Evolutionary conservation across 2,329 filamentous ascomycete species (phyloP).

Genomic region (Nemania sp.): DNA sequence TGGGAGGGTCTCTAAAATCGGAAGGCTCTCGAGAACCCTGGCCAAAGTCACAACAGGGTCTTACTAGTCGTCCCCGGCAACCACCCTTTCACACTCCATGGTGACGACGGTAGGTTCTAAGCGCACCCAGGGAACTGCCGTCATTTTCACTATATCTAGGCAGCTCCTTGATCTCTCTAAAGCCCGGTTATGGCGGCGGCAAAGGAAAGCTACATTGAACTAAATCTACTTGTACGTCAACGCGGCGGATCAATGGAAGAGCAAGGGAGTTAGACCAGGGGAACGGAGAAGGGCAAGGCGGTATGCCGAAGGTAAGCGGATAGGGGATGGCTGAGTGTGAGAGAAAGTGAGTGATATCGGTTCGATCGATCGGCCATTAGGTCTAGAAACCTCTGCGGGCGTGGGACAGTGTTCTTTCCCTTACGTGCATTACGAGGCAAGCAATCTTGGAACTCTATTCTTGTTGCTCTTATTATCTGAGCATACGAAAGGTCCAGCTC

Average conservation of each 20-base stretch:
- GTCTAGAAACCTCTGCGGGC: not conserved
- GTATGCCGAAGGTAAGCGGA: not conserved
- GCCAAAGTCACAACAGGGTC: not conserved
- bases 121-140: too few relatives aligned
- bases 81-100: too few relatives aligned
- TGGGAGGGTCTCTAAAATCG: not conserved
- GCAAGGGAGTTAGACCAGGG: not conserved
- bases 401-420: slow-evolving; percentile 26
- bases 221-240: not conserved
- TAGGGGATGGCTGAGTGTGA: not conserved
- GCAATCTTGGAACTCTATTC: not conserved
- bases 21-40: not conserved
- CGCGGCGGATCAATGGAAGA: not conserved
- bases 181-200: too few relatives aligned
- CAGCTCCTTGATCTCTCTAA: too few relatives aligned
- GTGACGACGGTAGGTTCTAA: too few relatives aligned
- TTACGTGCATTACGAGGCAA: slow-evolving; percentile 11
- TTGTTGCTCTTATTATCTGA: not conserved
- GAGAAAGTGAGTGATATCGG: not conserved
- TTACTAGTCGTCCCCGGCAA: too few relatives aligned
- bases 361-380: not conserved
- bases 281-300: not conserved
- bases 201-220: not conserved
- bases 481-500: not conserved
- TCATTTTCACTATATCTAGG: too few relatives aligned